A percentile compares a stretch with the other conserved stretches of the same genome.
Evolutionary conservation across 2,329 filamentous ascomycete genomes (phyloP).

Genomic region (Scleromitrula shiraiana): DNA sequence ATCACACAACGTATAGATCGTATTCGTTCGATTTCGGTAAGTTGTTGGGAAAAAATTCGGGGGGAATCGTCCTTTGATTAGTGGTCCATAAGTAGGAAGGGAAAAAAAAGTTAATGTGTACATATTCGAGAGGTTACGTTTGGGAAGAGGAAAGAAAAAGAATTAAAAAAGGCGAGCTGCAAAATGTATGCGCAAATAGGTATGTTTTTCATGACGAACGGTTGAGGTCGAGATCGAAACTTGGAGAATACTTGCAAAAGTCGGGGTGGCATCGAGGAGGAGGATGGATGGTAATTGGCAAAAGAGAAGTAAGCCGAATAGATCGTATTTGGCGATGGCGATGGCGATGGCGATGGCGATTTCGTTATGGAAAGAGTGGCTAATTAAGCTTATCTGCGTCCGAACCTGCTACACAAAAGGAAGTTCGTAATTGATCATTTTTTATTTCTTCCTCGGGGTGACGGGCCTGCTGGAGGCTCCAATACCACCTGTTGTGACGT

Average conservation of each 20-base stretch:
- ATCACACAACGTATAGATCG: slow-evolving; percentile 6
- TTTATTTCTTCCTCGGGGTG: slow-evolving; percentile 65
- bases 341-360: slow-evolving; percentile 22
- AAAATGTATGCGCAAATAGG: slow-evolving; percentile 20
- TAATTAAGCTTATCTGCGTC: slow-evolving; percentile 65
- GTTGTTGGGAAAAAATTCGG: slow-evolving; percentile 2
- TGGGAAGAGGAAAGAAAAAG: slow-evolving; percentile 3
- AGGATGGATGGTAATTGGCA: slow-evolving; percentile 10
- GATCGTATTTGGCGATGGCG: slow-evolving; percentile 16
- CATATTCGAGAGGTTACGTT: slow-evolving; percentile 4
- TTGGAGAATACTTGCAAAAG: slow-evolving; percentile 15
- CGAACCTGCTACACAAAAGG: slow-evolving; percentile 78
- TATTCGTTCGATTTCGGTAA: slow-evolving; percentile 3
- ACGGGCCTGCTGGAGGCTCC: slow-evolving; percentile 52
- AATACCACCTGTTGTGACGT: slow-evolving; percentile 69
- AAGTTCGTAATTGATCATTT: slow-evolving; percentile 61
- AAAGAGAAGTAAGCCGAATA: slow-evolving; percentile 15
- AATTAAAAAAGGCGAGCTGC: slow-evolving; percentile 8
- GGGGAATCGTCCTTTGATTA: slow-evolving; percentile 4
- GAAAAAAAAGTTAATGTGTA: slow-evolving; percentile 6
- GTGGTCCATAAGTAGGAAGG: slow-evolving; percentile 5
- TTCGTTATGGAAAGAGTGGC: slow-evolving; percentile 24
- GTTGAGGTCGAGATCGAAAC: slow-evolving; percentile 19
- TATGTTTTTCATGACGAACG: slow-evolving; percentile 21
- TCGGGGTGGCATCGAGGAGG: slow-evolving; percentile 16